Base-by-base conservation (phyloP, 1,139 yeast species). In the Yamadazyma dushanensis region DNA sequence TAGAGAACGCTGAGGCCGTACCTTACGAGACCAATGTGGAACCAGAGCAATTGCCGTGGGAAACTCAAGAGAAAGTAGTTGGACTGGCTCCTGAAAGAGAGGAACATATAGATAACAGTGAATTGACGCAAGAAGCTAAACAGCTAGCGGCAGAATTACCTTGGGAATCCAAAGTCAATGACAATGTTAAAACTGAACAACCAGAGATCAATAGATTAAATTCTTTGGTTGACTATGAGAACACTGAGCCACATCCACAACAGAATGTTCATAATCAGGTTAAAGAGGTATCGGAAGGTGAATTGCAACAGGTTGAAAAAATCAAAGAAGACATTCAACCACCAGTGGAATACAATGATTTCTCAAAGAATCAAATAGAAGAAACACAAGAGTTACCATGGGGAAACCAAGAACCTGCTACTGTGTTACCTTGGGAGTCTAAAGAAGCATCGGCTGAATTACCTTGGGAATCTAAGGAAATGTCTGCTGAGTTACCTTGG, bases 381-480 rank as follows among this genome's bases (percentile, higher is more conserved):
- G n/a, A n/a, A n/a, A n/a, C n/a, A n/a, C n/a, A n/a, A n/a, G 29
- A 18, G 17, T 8, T 16, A 13, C 21, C 29, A 11, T 19, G 18
- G 31, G 19, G 18, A 19, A 10, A 20, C 6, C 16, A 27, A 11
- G 30, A 16, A 27, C 14, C 30, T 13, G 7, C 17, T 15, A 25
- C 25, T 9, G 28, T 11, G 15, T 8, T 15, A 14, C 16, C 29
- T 9, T 20, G 19, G 22, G 26, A 20, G 10, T 15, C 22, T 11
- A 18, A 18, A 17, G 20, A 18, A n/a, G 23, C 31, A 6, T 18
- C 27, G 9, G 16, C 16, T 17, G 28, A 31, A 3, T 17, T 34
- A 11, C 36, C 36, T 9, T 34, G 36, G 36, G 36, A 35, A 31
- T 20, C 34, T 13, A 18, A 31, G 7, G 29, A 30, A 23, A 5